Evolutionary conservation across 208 protist genomes (phyloP).

Genomic region (Trypanosomatidae sp.): DNA sequence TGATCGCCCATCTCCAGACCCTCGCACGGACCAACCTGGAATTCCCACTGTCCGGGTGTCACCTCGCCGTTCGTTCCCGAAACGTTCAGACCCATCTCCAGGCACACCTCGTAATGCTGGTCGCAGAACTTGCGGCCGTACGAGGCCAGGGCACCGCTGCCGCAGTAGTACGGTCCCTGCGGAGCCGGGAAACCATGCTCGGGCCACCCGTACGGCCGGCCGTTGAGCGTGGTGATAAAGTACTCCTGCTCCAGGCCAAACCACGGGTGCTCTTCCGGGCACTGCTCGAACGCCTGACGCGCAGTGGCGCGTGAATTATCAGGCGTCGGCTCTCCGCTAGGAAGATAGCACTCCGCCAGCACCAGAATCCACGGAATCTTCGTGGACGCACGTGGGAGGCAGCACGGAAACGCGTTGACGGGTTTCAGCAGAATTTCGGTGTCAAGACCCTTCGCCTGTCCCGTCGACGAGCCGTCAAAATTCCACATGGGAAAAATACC

Average conservation of each 20-base stretch:
- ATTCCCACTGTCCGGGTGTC: slow-evolving; percentile 98
- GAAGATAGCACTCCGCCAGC: slow-evolving; percentile 92
- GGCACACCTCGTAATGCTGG: slow-evolving; percentile 76
- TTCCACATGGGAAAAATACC: slow-evolving; percentile 96
- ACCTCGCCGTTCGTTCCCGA: slow-evolving; percentile 97
- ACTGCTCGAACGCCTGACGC: slow-evolving; percentile 80
- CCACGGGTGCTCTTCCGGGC: slow-evolving; percentile 72
- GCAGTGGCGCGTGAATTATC: slow-evolving; percentile 92
- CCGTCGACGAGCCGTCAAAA: slow-evolving; percentile 96
- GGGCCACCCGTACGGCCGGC: slow-evolving; percentile 87
- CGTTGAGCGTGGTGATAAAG: slow-evolving; percentile 56
- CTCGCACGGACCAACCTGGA: slow-evolving; percentile 95
- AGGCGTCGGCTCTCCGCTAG: slow-evolving; percentile 85
- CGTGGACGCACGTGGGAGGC: slow-evolving; percentile 60
- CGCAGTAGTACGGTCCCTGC: slow-evolving; percentile 98
- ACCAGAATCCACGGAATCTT: slow-evolving; percentile 88
- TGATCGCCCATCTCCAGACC: slow-evolving; percentile 95
- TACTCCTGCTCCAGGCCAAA: slow-evolving; percentile 91
- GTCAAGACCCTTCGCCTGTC: slow-evolving; percentile 66
- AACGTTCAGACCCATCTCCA: slow-evolving; percentile 83
- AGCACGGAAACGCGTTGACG: slow-evolving; percentile 80
- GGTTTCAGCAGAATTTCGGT: slow-evolving; percentile 92
- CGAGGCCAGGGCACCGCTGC: slow-evolving; percentile 61
- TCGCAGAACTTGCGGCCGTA: slow-evolving; percentile 91
- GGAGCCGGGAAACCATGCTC: slow-evolving; percentile 90